These are phyloP conservation scores for Neurospora sp. DNA, from an alignment of 495 filamentous ascomycete species.

Conservation along the genomic window DNA sequence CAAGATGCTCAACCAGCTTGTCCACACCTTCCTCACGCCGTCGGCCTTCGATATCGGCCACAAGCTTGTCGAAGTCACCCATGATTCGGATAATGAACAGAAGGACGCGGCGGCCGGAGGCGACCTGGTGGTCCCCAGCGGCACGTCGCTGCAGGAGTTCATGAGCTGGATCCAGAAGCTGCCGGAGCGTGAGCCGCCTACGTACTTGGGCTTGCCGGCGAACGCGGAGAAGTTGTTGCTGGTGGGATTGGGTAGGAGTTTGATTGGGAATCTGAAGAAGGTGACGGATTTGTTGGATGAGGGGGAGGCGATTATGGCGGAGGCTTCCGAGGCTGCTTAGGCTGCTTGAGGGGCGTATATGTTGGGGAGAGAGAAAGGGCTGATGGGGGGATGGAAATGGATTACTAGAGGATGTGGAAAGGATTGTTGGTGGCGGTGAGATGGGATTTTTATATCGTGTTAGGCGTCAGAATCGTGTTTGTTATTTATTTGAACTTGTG, in stretches of 20 bases:
- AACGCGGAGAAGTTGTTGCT: constrained; percentile 95
- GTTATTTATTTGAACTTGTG: neutral
- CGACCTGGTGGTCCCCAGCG: constrained; percentile 62
- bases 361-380: neutral
- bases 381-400: neutral
- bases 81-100: constrained; percentile 28
- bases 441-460: neutral
- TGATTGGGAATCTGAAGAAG: constrained; percentile 75
- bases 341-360: neutral
- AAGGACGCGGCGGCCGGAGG: constrained; percentile 13
- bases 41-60: constrained; percentile 85
- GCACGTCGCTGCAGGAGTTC: constrained; percentile 77
- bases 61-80: constrained; percentile 51
- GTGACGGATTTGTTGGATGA: constrained; percentile 85
- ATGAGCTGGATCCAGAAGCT: constrained; percentile 83
- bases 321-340: constrained; percentile 20
- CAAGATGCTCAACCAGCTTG: constrained; percentile 55
- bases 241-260: constrained; percentile 75
- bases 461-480: neutral
- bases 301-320: constrained; percentile 81
- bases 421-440: neutral
- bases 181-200: constrained; percentile 92
- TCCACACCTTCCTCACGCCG: constrained; percentile 68
- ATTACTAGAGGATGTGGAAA: neutral
- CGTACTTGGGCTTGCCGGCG: constrained; percentile 89